Evolutionary conservation across 169 alveolate species (phyloP).

Genomic region (Cyclospora cayetanensis): DNA sequence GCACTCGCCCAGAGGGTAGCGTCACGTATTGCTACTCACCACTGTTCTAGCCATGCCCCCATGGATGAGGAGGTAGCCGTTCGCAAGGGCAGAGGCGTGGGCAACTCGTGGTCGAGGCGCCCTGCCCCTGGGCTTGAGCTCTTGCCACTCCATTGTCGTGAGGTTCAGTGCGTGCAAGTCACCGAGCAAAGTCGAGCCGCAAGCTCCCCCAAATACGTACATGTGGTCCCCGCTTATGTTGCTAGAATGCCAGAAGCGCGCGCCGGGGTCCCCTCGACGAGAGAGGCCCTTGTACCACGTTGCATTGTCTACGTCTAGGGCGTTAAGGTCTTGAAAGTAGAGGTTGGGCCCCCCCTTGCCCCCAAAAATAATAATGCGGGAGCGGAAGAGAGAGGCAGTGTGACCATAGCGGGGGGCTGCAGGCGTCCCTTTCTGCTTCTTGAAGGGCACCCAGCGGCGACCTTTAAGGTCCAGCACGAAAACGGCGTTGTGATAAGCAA

Average conservation of each 20-base stretch:
- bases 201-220: slow-evolving; percentile 93
- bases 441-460: slow-evolving; percentile 85
- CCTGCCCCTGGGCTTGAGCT: slow-evolving; percentile 87
- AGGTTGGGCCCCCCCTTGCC: slow-evolving; percentile 88
- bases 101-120: slow-evolving; percentile 92
- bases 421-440: slow-evolving; percentile 87
- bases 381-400: slow-evolving; percentile 88
- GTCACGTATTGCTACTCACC: not conserved
- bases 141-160: slow-evolving; percentile 87
- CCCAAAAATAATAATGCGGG: slow-evolving; percentile 89
- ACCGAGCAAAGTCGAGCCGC: slow-evolving; percentile 84
- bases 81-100: slow-evolving; percentile 88
- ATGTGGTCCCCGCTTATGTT: slow-evolving; percentile 86
- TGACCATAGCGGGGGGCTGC: slow-evolving; percentile 92
- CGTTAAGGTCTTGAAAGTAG: slow-evolving; percentile 76
- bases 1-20: not conserved
- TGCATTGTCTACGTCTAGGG: not conserved
- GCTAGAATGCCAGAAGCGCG: slow-evolving; percentile 89
- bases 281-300: slow-evolving; percentile 87
- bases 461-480: slow-evolving; percentile 88
- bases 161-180: slow-evolving; percentile 87
- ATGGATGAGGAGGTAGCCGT: slow-evolving; percentile 85
- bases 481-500: slow-evolving; percentile 88
- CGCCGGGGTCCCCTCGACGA: slow-evolving; percentile 89
- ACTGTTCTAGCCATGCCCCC: slow-evolving; percentile 82